phyloP scores from a whole-genome alignment of 1,284 basidiomycete genomes.

The Ganoderma lingzhi region DNA sequence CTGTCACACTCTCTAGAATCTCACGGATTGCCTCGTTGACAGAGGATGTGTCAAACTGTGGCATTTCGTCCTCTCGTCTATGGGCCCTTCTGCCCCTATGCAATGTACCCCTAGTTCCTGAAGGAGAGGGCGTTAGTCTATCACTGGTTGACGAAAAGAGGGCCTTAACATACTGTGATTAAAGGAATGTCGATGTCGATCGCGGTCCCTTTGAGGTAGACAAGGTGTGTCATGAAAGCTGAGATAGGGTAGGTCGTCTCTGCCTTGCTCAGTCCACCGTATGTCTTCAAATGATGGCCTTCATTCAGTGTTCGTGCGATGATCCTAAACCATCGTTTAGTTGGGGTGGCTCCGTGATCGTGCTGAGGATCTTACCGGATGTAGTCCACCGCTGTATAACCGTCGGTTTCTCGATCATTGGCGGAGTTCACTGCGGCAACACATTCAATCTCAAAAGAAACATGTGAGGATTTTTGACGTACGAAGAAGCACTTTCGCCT shows the following conservation, averaged over 20 bases:
- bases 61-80: conserved; percentile 38
- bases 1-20: conserved; percentile 47
- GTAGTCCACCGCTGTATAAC: conserved; percentile 88
- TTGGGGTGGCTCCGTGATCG: not conserved
- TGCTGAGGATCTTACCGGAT: conserved; percentile 58
- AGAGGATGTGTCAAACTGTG: conserved; percentile 59
- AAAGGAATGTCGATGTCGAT: conserved; percentile 68
- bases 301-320: conserved; percentile 79
- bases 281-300: conserved; percentile 57
- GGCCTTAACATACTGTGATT: conserved; percentile 62
- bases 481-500: conserved; percentile 88
- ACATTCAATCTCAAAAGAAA: conserved; percentile 12
- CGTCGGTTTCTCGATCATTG: conserved; percentile 92
- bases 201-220: conserved; percentile 72
- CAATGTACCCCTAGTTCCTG: conserved; percentile 72
- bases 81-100: conserved; percentile 47
- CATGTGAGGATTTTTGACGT: conserved; percentile 39
- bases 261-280: conserved; percentile 61
- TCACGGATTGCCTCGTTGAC: conserved; percentile 57
- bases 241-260: conserved; percentile 71
- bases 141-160: not conserved
- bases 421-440: conserved; percentile 77
- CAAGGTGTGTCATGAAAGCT: conserved; percentile 85
- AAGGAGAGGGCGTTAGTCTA: not conserved
- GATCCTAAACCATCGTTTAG: conserved; percentile 51